Base-by-base conservation (phyloP, 257 asterid genomes). In the Apocynum venetum region DNA sequence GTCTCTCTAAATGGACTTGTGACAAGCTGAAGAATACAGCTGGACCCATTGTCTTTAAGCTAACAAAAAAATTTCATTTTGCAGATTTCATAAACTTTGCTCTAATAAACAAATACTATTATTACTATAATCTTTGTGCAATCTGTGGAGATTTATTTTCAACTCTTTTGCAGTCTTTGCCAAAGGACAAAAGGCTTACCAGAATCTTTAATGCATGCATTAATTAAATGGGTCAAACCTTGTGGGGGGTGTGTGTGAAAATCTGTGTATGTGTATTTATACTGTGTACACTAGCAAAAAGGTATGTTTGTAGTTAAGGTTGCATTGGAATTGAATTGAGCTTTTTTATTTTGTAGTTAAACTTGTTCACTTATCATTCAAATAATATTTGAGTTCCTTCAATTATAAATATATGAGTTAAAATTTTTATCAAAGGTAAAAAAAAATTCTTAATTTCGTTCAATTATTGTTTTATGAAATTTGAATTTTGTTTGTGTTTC, bases 11-110 rank as follows among this genome's bases (percentile, higher is more conserved):
- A 85, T 80, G 79, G 76, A 81, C 78, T 82, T 79, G 83, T 48
- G 77, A 83, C 74, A 74, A 84, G 87, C 85, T 82, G 96, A 87
- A 86, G 79, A 87, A 83, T 81, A 92, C 92, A 89, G 97, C 93
- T 89, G 94, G 91, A 84, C 88, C 87, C 49, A 64, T 63, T 86
- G 87, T 87, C 85, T 84, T 81, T 82, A 78, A 85, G 81, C 88
- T 83, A 82, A 79, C 84, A 81, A 80, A 82, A 81, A 56, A 55
- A 53, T 78, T 76, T 56, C 76, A 71, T 81, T 81, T 83, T 78
- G 82, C 81, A 79, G 83, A 80, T 82, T 86, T 83, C 71, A 46
- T 79, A 80, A 81, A 76, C 65, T 60, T 19, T 63, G 38, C 67
- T 52, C 20, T 61, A 78, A 71, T 80, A 13, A 17, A 67, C 35